These are phyloP conservation scores for Exophiala mesophila DNA, from an alignment of 2,329 filamentous ascomycete species.

Conservation along the genomic window DNA sequence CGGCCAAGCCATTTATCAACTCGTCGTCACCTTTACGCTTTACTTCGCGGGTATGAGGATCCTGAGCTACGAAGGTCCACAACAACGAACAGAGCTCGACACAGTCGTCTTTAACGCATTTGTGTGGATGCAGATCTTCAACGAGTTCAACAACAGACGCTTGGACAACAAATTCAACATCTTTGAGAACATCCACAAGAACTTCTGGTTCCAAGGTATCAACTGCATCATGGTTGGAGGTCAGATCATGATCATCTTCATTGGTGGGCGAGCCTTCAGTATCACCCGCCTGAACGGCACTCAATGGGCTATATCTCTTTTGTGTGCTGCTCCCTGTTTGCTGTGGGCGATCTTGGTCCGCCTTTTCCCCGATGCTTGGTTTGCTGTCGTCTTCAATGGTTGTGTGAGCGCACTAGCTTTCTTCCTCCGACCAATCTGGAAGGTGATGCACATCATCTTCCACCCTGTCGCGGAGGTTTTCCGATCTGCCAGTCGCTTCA, in stretches of 20 bases:
- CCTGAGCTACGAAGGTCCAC: conserved; percentile 48
- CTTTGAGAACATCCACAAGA: conserved; percentile 78
- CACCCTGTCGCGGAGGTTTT: conserved; percentile 30
- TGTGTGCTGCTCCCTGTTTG: conserved; percentile 78
- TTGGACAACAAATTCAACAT: conserved; percentile 95
- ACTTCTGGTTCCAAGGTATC: conserved; percentile 85
- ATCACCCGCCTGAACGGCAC: conserved; percentile 64
- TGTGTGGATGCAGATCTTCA: conserved; percentile 99
- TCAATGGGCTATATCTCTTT: conserved; percentile 83
- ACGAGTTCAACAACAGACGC: conserved; percentile 93
- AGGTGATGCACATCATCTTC: conserved; percentile 29
- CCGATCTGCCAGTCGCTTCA: conserved; percentile 21
- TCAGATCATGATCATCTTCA: conserved; percentile 83
- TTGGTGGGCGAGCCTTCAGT: conserved; percentile 76
- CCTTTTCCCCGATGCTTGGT: conserved; percentile 67
- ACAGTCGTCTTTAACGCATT: conserved; percentile 97
- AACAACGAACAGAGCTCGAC: conserved; percentile 52
- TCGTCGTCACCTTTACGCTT: conserved; percentile 71
- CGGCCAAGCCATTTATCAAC: conserved; percentile 84
- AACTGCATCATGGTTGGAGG: conserved; percentile 82
- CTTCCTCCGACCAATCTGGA: conserved; percentile 42
- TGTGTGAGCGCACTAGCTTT: conserved; percentile 51
- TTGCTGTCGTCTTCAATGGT: conserved; percentile 42
- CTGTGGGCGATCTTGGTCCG: conserved; percentile 78
- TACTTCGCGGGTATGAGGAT: conserved; percentile 67